A percentile compares a stretch with the other conserved stretches of the same genome.
Evolutionary conservation across 352 stramenopile species (phyloP).

Genomic region (Globisporangium emineosum): DNA sequence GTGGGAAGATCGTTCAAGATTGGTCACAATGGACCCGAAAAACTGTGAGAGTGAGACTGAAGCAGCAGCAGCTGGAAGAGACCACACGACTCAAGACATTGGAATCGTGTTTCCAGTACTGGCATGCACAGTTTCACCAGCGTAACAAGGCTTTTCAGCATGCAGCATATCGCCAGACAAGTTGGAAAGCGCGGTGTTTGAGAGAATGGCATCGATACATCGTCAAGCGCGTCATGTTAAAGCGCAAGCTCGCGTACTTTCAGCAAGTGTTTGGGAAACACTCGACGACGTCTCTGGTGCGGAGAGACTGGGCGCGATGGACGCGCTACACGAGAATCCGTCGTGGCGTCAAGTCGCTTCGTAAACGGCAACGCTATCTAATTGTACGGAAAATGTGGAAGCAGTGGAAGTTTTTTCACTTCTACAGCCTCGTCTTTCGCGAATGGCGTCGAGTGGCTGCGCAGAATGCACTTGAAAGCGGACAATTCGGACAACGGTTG

Average conservation of each 20-base stretch:
- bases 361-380: constrained; percentile 11
- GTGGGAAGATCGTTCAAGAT: constrained; percentile 17
- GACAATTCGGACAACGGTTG: constrained; percentile 30
- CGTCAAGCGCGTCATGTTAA: constrained; percentile 14
- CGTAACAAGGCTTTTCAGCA: background rate
- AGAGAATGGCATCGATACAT: constrained; percentile 19
- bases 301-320: constrained; percentile 33
- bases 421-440: constrained; percentile 20
- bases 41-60: background rate
- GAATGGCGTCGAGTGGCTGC: constrained; percentile 19
- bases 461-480: constrained; percentile 14
- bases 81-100: background rate
- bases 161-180: background rate
- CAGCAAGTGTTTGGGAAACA: constrained; percentile 32
- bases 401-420: constrained; percentile 28
- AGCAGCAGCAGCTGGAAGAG: background rate
- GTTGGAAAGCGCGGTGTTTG: constrained; percentile 6
- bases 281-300: constrained; percentile 25
- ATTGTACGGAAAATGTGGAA: constrained; percentile 17
- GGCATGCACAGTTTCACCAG: constrained; percentile 8
- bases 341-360: background rate
- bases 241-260: constrained; percentile 38
- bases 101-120: background rate
- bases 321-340: constrained; percentile 6
- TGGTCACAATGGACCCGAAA: constrained; percentile 16